A percentile compares a stretch with the other conserved stretches of the same genome.
These are phyloP conservation scores for Corynascus novoguineensis DNA, from an alignment of 495 filamentous ascomycete genomes.

Conservation along the genomic window DNA sequence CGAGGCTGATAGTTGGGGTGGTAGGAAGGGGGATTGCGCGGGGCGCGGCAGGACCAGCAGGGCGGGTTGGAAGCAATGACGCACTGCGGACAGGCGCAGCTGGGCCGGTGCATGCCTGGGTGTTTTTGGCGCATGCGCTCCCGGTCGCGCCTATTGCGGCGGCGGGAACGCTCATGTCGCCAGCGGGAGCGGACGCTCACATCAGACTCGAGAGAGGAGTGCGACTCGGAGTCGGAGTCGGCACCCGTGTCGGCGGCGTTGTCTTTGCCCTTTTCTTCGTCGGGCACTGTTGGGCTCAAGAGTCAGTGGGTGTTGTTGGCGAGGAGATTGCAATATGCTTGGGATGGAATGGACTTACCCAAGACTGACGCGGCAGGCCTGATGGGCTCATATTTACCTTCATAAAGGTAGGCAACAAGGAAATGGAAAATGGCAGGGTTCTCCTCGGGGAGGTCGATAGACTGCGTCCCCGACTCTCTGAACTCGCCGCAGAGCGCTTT, in stretches of 20 bases:
- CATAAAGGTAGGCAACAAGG: slow-evolving; percentile 46
- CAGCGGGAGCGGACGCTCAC: slow-evolving; percentile 32
- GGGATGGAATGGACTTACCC: slow-evolving; percentile 20
- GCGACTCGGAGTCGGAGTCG: slow-evolving; percentile 31
- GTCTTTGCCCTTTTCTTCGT: slow-evolving; percentile 36
- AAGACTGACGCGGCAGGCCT: slow-evolving; percentile 35
- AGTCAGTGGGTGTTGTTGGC: background rate
- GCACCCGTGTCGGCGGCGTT: slow-evolving; percentile 22
- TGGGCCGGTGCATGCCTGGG: slow-evolving; percentile 38
- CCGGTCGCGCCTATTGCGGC: slow-evolving; percentile 34
- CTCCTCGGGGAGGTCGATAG: slow-evolving; percentile 44
- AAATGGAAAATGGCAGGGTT: slow-evolving; percentile 46
- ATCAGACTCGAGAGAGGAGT: slow-evolving; percentile 25
- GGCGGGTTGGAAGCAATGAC: slow-evolving; percentile 31
- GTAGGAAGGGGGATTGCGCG: slow-evolving; percentile 31
- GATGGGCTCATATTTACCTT: slow-evolving; percentile 43
- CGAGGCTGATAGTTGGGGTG: too few species aligned
- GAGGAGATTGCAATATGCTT: too few species aligned
- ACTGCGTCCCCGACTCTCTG: slow-evolving; percentile 36
- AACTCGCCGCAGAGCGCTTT: slow-evolving; percentile 42
- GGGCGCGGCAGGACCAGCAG: slow-evolving; percentile 43
- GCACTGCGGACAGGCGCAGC: slow-evolving; percentile 40
- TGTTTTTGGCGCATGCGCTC: slow-evolving; percentile 38
- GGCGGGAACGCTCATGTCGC: slow-evolving; percentile 31
- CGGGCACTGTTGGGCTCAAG: slow-evolving; percentile 22